Evolutionary conservation across 768 basidiomycete species (phyloP), one percentile per base, ranked within the genome.

Genomic region (Lentinula sp.): DNA sequence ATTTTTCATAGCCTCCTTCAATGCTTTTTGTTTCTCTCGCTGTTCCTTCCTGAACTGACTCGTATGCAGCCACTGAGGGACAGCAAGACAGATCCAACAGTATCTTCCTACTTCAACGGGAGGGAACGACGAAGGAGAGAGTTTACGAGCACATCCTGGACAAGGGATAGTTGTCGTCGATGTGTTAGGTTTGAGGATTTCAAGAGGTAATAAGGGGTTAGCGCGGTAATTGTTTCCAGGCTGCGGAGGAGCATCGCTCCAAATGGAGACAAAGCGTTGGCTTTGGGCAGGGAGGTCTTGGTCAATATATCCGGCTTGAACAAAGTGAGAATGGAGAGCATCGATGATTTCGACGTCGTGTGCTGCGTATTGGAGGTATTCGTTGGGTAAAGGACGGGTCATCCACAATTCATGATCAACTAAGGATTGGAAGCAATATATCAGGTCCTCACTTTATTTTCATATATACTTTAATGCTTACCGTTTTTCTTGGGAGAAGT

Each of bases 341-440:
- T 66, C 69, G 57, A 80, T 74, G 61, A 78, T 69, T 35, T 70
- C 69, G 51, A 79, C 73, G 66, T 80, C 79, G 62, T 74, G 73
- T 5, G 77, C 76, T 2, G 79, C 78, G 39, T 80, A 80, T 16
- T 69, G 66, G 28, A 78, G 69, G 35, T 79, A 71, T 13, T 69
- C 66, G 0, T 69, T 43, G 5, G 67, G n/a, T 42, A 80, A 70
- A 0, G 79, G 79, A 6, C 79, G 72, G 0, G 28, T 45, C 3
- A 75, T 37, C 79, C 79, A 80, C 37, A 71, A 60, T 0, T 43
- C 61, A 32, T 63, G 59, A 28, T 60, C 39, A n/a, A 63, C 59
- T 63, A 39, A 7, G 35, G 28, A 42, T 43, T 13, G 9, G 46
- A 41, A 39, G 6, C 23, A 15, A 55, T 13, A 16, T 20, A 41